These are phyloP conservation scores for Wickerhamiella bombiphila DNA, from an alignment of 805 yeast species.

Conservation along the genomic window DNA sequence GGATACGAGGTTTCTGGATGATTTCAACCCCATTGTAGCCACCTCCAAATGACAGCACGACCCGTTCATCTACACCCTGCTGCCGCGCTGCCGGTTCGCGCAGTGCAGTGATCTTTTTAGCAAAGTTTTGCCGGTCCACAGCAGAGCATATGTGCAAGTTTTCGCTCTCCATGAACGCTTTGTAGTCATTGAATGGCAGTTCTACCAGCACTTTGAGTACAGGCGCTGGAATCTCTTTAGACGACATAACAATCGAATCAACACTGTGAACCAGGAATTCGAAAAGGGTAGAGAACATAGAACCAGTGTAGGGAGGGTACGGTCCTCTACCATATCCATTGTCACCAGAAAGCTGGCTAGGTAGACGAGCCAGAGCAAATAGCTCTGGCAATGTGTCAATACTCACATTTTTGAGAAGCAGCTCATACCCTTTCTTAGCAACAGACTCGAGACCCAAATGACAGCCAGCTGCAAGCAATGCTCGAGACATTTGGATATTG, in stretches of 20 bases:
- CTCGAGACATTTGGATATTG: slow-evolving; percentile 17
- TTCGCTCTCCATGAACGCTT: background rate
- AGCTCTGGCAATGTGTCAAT: background rate
- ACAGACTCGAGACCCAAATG: slow-evolving; percentile 20
- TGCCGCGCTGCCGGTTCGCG: background rate
- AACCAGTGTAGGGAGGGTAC: background rate
- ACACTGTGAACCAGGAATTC: background rate
- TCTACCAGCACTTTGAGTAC: background rate
- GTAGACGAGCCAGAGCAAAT: background rate
- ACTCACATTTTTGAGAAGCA: background rate
- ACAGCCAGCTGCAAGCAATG: slow-evolving; percentile 21
- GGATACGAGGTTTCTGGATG: background rate
- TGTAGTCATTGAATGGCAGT: background rate
- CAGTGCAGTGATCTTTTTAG: slow-evolving; percentile 3
- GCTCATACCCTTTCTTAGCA: slow-evolving; percentile 17
- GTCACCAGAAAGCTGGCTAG: too few species aligned
- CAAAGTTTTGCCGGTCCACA: background rate
- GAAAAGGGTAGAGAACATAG: background rate
- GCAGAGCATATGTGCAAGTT: background rate
- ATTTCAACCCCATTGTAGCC: slow-evolving; percentile 22
- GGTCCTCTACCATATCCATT: background rate
- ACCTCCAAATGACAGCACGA: slow-evolving; percentile 26
- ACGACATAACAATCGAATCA: background rate
- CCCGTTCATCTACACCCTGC: slow-evolving; percentile 19
- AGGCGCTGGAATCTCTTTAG: background rate